Conservation (phyloP, 495 filamentous ascomycete genomes). For the Saxispiralis lemnorum region DNA sequence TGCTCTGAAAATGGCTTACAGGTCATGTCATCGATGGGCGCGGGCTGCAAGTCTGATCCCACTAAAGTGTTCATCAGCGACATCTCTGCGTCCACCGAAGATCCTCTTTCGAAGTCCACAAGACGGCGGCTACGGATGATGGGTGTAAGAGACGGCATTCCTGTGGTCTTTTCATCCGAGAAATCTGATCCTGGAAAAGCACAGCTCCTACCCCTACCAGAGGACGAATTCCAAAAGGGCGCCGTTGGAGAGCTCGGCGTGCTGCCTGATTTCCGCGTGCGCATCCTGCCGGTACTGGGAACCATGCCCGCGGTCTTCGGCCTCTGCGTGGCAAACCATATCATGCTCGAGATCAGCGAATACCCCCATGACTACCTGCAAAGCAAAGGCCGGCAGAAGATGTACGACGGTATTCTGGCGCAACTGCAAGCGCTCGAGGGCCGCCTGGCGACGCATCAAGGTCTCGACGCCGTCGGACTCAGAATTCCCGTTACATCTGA, state of each 20-base stretch:
- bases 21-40: slow-evolving; percentile 90
- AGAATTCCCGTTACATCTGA: slow-evolving; percentile 57
- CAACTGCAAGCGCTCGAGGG: slow-evolving; percentile 60
- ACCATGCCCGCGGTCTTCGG: slow-evolving; percentile 97
- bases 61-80: slow-evolving; percentile 83
- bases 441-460: slow-evolving; percentile 39
- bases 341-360: slow-evolving; percentile 67
- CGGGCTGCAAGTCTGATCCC: slow-evolving; percentile 92
- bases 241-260: slow-evolving; percentile 71
- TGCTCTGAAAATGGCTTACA: slow-evolving; percentile 57
- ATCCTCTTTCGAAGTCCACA: slow-evolving; percentile 73
- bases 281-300: slow-evolving; percentile 84
- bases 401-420: slow-evolving; percentile 67
- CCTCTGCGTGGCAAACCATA: slow-evolving; percentile 73
- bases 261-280: slow-evolving; percentile 77
- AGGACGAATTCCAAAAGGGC: slow-evolving; percentile 82
- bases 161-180: slow-evolving; percentile 85
- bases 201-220: slow-evolving; percentile 63
- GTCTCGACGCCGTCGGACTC: slow-evolving; percentile 48
- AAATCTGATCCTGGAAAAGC: slow-evolving; percentile 85
- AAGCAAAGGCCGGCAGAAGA: slow-evolving; percentile 69
- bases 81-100: slow-evolving; percentile 75
- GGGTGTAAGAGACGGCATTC: slow-evolving; percentile 70
- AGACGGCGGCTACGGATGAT: slow-evolving; percentile 58
- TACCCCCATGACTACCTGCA: slow-evolving; percentile 75